phyloP scores from a whole-genome alignment of 1,284 basidiomycete species.

The Pascua sp. region DNA sequence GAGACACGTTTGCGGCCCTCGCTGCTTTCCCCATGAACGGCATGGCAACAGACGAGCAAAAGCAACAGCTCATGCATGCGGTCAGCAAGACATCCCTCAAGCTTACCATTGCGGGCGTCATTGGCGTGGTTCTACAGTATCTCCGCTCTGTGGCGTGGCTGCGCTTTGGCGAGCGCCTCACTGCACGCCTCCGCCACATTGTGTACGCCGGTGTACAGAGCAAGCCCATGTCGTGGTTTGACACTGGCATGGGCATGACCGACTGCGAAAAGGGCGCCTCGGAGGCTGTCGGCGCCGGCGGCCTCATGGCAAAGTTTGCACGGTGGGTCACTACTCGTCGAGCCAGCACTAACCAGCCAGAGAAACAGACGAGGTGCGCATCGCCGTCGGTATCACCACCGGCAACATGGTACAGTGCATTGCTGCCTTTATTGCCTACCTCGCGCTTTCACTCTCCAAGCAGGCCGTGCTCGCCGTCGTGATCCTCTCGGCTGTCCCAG shows the following conservation, averaged over 20 bases:
- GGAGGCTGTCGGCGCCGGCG: slow-evolving; percentile 73
- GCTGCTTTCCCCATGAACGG: slow-evolving; percentile 53
- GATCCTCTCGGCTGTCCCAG: slow-evolving; percentile 84
- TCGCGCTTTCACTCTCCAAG: slow-evolving; percentile 74
- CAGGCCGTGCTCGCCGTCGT: slow-evolving; percentile 84
- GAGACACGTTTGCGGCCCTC: slow-evolving; percentile 79
- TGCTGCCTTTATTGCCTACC: slow-evolving; percentile 72
- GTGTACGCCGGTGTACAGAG: slow-evolving; percentile 68
- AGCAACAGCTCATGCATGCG: slow-evolving; percentile 58
- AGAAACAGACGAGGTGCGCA: slow-evolving; percentile 89
- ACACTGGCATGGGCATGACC: slow-evolving; percentile 70
- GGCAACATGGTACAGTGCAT: slow-evolving; percentile 77
- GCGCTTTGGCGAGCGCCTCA: slow-evolving; percentile 76
- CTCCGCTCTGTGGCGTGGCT: slow-evolving; percentile 79
- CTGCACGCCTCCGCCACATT: slow-evolving; percentile 62
- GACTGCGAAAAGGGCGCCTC: slow-evolving; percentile 53
- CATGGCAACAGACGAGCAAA: slow-evolving; percentile 50
- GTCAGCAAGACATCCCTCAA: slow-evolving; percentile 63
- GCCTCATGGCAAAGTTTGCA: slow-evolving; percentile 90
- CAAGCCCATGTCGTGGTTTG: slow-evolving; percentile 83
- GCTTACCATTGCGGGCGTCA: slow-evolving; percentile 67
- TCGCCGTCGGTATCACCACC: slow-evolving; percentile 71
- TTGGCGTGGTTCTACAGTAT: slow-evolving; percentile 68
- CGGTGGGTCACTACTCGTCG: slow-evolving; percentile 56
- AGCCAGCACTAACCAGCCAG: slow-evolving; percentile 51